phyloP scores from a whole-genome alignment of 169 alveolate genomes.

The Besnoitia besnoiti region DNA sequence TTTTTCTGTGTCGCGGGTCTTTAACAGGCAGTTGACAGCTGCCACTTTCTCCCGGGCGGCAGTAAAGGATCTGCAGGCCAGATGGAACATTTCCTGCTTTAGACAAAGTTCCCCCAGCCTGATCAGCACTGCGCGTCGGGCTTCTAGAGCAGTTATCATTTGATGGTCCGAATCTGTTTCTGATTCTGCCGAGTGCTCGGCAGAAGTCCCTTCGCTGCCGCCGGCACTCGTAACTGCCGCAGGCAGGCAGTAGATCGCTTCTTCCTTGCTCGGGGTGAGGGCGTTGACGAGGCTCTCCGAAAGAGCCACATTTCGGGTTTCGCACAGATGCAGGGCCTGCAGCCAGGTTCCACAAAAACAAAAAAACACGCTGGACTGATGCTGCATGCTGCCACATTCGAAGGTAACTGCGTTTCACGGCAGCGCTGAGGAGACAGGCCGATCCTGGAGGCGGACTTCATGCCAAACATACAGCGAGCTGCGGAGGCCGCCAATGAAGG shows the following conservation, averaged over 20 bases:
- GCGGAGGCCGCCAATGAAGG: too few species aligned
- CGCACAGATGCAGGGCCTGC: conserved; percentile 82
- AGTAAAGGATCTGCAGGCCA: conserved; percentile 85
- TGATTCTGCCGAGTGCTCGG: background rate
- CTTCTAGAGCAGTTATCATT: background rate
- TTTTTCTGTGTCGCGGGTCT: conserved; percentile 83
- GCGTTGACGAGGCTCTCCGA: conserved; percentile 78
- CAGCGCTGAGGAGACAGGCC: too few species aligned
- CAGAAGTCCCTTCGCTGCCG: background rate
- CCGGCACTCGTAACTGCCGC: too few species aligned
- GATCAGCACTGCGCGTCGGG: conserved; percentile 69
- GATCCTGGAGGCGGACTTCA: too few species aligned
- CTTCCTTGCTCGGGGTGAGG: conserved; percentile 73
- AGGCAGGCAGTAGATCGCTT: background rate
- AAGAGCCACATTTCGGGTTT: conserved; percentile 70
- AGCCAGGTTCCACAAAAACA: too few species aligned
- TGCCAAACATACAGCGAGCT: too few species aligned
- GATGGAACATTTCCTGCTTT: conserved; percentile 80
- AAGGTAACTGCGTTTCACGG: too few species aligned
- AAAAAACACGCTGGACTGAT: too few species aligned
- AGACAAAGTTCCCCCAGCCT: conserved; percentile 78
- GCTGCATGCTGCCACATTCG: too few species aligned
- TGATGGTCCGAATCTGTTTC: background rate
- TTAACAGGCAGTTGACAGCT: conserved; percentile 86
- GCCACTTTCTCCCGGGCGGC: conserved; percentile 83